phyloP scores from a whole-genome alignment of 2,329 filamentous ascomycete species.

The Penicillium concentricum region DNA sequence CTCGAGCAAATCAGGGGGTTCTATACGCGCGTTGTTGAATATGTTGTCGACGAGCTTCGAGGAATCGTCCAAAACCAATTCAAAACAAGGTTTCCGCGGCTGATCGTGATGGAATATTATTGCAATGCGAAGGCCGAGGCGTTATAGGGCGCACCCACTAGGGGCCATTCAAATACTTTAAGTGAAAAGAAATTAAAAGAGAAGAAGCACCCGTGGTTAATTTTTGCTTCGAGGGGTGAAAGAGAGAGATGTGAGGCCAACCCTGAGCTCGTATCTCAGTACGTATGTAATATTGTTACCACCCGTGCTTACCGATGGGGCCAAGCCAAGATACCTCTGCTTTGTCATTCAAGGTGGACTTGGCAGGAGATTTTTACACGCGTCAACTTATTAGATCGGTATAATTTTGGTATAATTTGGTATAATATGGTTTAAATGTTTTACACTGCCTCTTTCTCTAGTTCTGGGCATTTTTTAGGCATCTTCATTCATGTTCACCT shows the following conservation, averaged over 20 bases:
- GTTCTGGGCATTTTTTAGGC: neutral
- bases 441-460: neutral
- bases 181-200: constrained; percentile 1
- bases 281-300: constrained; percentile 3
- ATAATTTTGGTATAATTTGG: neutral
- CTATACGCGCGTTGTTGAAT: neutral
- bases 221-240: constrained; percentile 10
- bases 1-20: neutral
- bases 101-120: neutral
- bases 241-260: constrained; percentile 2
- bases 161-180: constrained; percentile 20
- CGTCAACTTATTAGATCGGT: neutral
- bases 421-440: neutral
- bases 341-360: constrained; percentile 5
- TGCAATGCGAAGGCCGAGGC: constrained; percentile 2
- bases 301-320: constrained; percentile 5
- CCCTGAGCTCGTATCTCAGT: constrained; percentile 4
- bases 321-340: neutral
- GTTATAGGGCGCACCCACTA: constrained; percentile 20
- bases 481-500: neutral
- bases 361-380: constrained; percentile 4
- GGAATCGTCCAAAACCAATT: constrained; percentile 2
- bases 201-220: constrained; percentile 2
- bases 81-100: constrained; percentile 3
- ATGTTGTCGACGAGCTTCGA: neutral